Evolutionary conservation across 768 basidiomycete genomes (phyloP).

Genomic region (Boletus coccyginus): DNA sequence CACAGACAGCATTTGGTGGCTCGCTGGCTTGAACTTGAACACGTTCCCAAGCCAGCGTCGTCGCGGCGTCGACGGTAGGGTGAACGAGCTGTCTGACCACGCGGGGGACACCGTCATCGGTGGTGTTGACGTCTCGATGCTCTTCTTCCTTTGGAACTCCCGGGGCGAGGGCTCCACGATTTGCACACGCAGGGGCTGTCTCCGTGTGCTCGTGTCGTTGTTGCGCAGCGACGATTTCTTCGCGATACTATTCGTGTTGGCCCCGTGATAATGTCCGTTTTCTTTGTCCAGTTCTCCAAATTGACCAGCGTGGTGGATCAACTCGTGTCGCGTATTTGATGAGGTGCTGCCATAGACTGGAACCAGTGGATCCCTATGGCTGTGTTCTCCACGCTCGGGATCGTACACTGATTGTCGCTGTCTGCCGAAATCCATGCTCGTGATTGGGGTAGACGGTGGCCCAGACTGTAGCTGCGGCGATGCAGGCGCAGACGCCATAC

Average conservation of each 20-base stretch:
- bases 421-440: constrained; percentile 21
- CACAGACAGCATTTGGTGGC: constrained; percentile 54
- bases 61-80: constrained; percentile 44
- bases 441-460: constrained; percentile 11
- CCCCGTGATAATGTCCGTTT: constrained; percentile 34
- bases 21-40: constrained; percentile 79
- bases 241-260: constrained; percentile 18
- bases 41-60: constrained; percentile 85
- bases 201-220: constrained; percentile 16
- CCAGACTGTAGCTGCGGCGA: constrained; percentile 15
- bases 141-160: constrained; percentile 36
- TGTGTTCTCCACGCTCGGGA: not conserved
- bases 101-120: constrained; percentile 34
- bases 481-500: constrained; percentile 12
- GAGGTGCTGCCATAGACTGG: constrained; percentile 9
- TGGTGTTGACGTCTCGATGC: constrained; percentile 17
- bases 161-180: constrained; percentile 49
- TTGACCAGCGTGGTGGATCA: constrained; percentile 1
- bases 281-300: constrained; percentile 53
- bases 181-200: constrained; percentile 38
- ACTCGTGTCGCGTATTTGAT: constrained; percentile 2
- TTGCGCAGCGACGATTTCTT: constrained; percentile 48
- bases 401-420: constrained; percentile 10
- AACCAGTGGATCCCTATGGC: constrained; percentile 39
- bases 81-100: constrained; percentile 46